Percentiles rank a stretch among this genome's conserved stretches.
Conservation (phyloP, 352 stramenopile genomes). For the Plasmopara viticola region DNA sequence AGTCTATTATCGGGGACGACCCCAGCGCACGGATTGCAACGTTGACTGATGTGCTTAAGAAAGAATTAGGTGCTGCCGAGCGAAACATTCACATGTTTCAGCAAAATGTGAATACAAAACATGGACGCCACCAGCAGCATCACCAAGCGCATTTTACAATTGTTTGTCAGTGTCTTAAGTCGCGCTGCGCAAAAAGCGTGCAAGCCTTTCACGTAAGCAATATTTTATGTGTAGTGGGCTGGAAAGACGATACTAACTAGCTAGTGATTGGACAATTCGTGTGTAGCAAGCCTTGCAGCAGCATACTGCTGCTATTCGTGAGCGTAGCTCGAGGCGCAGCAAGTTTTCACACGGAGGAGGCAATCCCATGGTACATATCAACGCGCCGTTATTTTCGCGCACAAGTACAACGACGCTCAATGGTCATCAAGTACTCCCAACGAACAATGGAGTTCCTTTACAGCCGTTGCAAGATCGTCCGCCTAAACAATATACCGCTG, state of each 20-base stretch:
- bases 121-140: conserved; percentile 50
- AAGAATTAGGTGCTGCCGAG: conserved; percentile 54
- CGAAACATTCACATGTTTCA: conserved; percentile 67
- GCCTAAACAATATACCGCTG: conserved; percentile 7
- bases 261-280: conserved; percentile 12
- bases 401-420: conserved; percentile 22
- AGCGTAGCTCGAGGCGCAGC: conserved; percentile 67
- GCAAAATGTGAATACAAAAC: conserved; percentile 43
- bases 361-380: conserved; percentile 75
- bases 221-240: background rate
- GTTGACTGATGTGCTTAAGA: conserved; percentile 76
- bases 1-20: conserved; percentile 75
- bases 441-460: conserved; percentile 17
- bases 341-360: conserved; percentile 75
- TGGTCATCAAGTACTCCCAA: conserved; percentile 16
- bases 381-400: conserved; percentile 63
- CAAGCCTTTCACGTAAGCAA: conserved; percentile 69
- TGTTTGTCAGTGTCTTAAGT: conserved; percentile 73
- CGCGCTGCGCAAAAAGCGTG: conserved; percentile 71
- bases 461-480: conserved; percentile 19
- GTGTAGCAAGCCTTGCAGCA: conserved; percentile 56
- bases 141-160: conserved; percentile 78
- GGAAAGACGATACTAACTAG: conserved; percentile 4
- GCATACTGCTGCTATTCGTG: conserved; percentile 59
- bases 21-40: conserved; percentile 66